These are phyloP conservation scores for Candida tropicalis DNA, from an alignment of 1,139 yeast genomes.

Conservation along the genomic window DNA sequence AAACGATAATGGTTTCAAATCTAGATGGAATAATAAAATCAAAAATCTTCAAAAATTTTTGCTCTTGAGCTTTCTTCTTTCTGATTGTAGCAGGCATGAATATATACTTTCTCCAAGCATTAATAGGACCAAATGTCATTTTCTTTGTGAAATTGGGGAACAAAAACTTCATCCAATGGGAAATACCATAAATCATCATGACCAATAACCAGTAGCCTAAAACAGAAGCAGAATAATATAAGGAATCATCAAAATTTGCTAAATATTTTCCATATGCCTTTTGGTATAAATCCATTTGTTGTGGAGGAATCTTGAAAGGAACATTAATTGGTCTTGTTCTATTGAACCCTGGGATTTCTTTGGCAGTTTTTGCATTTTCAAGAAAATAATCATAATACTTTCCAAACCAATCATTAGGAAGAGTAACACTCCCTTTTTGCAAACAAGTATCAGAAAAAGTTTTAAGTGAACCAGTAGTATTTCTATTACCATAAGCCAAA, in stretches of 20 bases:
- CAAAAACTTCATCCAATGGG: conserved; percentile 42
- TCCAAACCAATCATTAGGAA: conserved; percentile 21
- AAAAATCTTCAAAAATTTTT: conserved; percentile 21
- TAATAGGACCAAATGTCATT: conserved; percentile 26
- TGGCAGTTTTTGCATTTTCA: conserved; percentile 20
- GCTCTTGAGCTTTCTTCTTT: conserved; percentile 27
- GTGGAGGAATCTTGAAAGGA: conserved; percentile 26
- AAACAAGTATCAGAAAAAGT: conserved; percentile 7
- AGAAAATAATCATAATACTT: conserved; percentile 22
- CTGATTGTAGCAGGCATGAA: conserved; percentile 34
- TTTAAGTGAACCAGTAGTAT: conserved; percentile 1
- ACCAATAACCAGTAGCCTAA: conserved; percentile 54
- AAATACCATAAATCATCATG: conserved; percentile 39
- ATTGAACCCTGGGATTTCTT: conserved; percentile 27
- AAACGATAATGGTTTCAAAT: conserved; percentile 23
- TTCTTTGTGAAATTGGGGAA: conserved; percentile 27
- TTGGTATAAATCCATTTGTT: conserved; percentile 17
- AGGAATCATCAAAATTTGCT: conserved; percentile 40
- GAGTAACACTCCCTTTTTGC: conserved; percentile 12
- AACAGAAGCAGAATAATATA: conserved; percentile 50
- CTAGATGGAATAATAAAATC: conserved; percentile 32
- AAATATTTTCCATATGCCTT: conserved; percentile 30
- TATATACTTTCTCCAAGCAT: conserved; percentile 30
- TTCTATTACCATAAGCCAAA: conserved; percentile 9
- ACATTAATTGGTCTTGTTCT: conserved; percentile 20